Evolutionary conservation across 176 grass and related monocot genomes (phyloP).

Genomic region (Ampelocalamus luodianensis): DNA sequence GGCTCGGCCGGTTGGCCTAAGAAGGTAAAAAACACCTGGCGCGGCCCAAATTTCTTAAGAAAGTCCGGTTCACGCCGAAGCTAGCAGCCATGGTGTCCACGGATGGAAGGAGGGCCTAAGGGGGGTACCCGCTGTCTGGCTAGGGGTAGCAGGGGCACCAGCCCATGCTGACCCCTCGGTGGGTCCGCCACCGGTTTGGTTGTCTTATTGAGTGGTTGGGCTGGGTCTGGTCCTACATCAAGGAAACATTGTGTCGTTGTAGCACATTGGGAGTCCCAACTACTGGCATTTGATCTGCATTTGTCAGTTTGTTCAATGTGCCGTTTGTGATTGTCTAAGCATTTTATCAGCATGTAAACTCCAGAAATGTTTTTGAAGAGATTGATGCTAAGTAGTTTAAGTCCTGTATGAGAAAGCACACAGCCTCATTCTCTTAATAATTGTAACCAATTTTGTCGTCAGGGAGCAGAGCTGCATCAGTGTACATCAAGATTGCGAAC

Average conservation of each 20-base stretch:
- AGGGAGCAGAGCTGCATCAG: constrained; percentile 88
- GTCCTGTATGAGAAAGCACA: neutral
- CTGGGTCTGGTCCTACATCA: neutral
- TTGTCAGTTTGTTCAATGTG: constrained; percentile 8
- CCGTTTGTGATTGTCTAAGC: neutral
- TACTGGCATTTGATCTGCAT: neutral
- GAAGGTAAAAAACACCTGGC: too few species aligned
- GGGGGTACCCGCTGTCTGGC: too few species aligned
- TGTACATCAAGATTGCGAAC: constrained; percentile 82
- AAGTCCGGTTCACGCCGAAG: too few species aligned
- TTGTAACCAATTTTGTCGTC: constrained; percentile 41
- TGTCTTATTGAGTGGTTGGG: neutral
- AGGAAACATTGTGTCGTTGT: neutral
- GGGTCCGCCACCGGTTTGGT: neutral
- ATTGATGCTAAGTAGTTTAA: constrained; percentile 22
- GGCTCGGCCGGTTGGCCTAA: too few species aligned
- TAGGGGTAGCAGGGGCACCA: too few species aligned
- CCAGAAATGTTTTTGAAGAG: neutral
- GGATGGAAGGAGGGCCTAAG: too few species aligned
- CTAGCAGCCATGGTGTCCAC: too few species aligned
- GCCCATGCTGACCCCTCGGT: too few species aligned
- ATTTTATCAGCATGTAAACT: neutral
- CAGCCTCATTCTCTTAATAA: neutral
- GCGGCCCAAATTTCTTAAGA: too few species aligned
- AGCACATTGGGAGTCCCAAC: neutral